Percentiles rank a stretch among this genome's conserved stretches.
These are phyloP conservation scores for Mortierella antarctica DNA, from an alignment of 192 early-diverging fungal species.

Conservation along the genomic window DNA sequence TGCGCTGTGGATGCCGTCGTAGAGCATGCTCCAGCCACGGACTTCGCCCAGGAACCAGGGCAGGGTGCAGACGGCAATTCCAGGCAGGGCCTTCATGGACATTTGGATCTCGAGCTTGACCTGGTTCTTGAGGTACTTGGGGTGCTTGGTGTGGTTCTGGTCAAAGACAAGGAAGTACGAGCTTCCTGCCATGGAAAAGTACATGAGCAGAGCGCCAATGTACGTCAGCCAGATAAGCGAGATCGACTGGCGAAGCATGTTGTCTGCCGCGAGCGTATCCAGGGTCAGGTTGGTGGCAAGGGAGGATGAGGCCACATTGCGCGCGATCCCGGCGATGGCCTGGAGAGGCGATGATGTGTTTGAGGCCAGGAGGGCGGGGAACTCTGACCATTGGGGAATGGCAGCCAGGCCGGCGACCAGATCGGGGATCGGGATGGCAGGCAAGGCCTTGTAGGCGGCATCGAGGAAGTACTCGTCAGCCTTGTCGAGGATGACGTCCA, in stretches of 20 bases:
- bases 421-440: slow-evolving; percentile 58
- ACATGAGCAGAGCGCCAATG: slow-evolving; percentile 82
- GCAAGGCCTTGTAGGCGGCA: slow-evolving; percentile 62
- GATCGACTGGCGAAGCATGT: slow-evolving; percentile 75
- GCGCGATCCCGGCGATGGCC: slow-evolving; percentile 30
- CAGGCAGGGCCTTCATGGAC: slow-evolving; percentile 82
- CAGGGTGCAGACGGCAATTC: slow-evolving; percentile 83
- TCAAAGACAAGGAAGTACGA: slow-evolving; percentile 93
- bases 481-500: slow-evolving; percentile 74
- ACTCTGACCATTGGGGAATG: slow-evolving; percentile 27
- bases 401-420: slow-evolving; percentile 48
- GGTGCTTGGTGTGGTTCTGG: slow-evolving; percentile 89
- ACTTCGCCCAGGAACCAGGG: slow-evolving; percentile 95
- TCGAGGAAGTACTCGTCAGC: slow-evolving; percentile 76
- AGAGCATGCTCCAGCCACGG: slow-evolving; percentile 87
- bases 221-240: slow-evolving; percentile 79
- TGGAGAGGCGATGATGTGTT: slow-evolving; percentile 48
- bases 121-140: slow-evolving; percentile 93
- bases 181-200: slow-evolving; percentile 79
- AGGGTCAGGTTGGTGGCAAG: slow-evolving; percentile 44
- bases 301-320: slow-evolving; percentile 46
- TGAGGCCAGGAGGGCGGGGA: slow-evolving; percentile 8
- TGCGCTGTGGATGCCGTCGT: slow-evolving; percentile 62
- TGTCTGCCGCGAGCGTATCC: slow-evolving; percentile 62
- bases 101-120: slow-evolving; percentile 87